These are phyloP conservation scores for Polytolypa hystricis DNA, from an alignment of 2,329 filamentous ascomycete species.

Conservation along the genomic window DNA sequence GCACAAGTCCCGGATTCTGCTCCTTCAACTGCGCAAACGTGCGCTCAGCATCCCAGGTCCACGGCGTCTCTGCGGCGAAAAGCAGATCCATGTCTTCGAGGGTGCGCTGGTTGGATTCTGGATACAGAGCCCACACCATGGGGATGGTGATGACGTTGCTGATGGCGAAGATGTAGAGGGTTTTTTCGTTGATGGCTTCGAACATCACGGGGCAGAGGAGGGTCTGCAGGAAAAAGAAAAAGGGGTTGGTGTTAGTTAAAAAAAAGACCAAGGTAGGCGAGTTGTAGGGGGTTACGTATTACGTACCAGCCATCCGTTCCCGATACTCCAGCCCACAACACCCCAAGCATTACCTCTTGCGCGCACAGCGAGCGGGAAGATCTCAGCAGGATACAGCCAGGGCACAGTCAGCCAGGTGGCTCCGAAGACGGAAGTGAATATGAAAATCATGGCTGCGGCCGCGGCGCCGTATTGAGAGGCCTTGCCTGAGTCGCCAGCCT, in stretches of 20 bases:
- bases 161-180: conserved; percentile 61
- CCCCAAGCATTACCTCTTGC: conserved; percentile 68
- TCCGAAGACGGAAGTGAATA: conserved; percentile 55
- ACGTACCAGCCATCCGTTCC: too few species aligned
- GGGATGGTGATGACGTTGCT: conserved; percentile 56
- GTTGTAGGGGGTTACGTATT: too few species aligned
- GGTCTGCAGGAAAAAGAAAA: conserved; percentile 19
- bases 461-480: conserved; percentile 49
- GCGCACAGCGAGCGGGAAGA: conserved; percentile 54
- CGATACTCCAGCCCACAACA: conserved; percentile 65
- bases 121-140: conserved; percentile 63
- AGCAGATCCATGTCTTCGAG: conserved; percentile 66
- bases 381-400: conserved; percentile 55
- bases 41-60: conserved; percentile 60
- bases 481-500: conserved; percentile 34
- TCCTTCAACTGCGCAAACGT: conserved; percentile 52
- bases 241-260: too few species aligned
- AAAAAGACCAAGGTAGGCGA: too few species aligned
- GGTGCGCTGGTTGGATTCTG: conserved; percentile 62
- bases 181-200: conserved; percentile 54
- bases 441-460: conserved; percentile 59
- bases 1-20: conserved; percentile 44
- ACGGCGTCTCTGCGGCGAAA: conserved; percentile 55
- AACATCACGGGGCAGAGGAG: conserved; percentile 53
- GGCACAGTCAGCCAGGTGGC: conserved; percentile 51